Conservation (phyloP, 805 yeast species). For the Debaryomyces tyrocola region DNA sequence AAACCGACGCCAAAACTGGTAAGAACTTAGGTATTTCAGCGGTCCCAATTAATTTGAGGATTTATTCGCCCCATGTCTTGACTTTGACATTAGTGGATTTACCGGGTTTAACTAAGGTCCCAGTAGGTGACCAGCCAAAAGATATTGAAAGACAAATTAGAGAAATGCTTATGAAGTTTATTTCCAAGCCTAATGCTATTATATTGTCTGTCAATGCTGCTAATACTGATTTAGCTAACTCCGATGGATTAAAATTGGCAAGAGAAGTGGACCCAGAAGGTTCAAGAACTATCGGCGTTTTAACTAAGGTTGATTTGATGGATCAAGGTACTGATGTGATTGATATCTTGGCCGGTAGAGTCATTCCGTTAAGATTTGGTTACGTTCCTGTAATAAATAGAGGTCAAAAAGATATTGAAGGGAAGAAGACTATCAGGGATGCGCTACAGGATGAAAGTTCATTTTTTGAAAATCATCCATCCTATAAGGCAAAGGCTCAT, state of each 20-base stretch:
- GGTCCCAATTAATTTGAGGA: constrained; percentile 88
- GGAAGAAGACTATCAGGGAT: constrained; percentile 79
- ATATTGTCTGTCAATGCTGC: constrained; percentile 94
- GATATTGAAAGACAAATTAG: constrained; percentile 94
- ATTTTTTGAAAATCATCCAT: constrained; percentile 85
- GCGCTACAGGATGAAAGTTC: constrained; percentile 80
- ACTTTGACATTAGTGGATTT: constrained; percentile 93
- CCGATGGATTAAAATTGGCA: constrained; percentile 94
- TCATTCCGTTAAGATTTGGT: constrained; percentile 92
- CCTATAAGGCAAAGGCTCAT: constrained; percentile 89
- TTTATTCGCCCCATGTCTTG: constrained; percentile 90
- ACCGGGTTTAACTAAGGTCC: constrained; percentile 97
- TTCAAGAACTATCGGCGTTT: constrained; percentile 90
- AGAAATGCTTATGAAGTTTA: constrained; percentile 89
- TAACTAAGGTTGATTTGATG: constrained; percentile 96
- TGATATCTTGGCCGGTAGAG: constrained; percentile 92
- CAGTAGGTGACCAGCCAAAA: constrained; percentile 98
- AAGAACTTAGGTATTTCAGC: constrained; percentile 86
- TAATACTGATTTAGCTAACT: constrained; percentile 94
- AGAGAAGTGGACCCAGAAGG: constrained; percentile 99
- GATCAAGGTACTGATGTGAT: constrained; percentile 97
- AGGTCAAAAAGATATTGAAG: constrained; percentile 95
- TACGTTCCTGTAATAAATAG: constrained; percentile 96
- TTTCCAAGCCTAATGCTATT: constrained; percentile 93
- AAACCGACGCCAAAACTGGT: constrained; percentile 83